Base-by-base conservation (phyloP, 768 basidiomycete species). In the Rhodosporidiobolus sp. region DNA sequence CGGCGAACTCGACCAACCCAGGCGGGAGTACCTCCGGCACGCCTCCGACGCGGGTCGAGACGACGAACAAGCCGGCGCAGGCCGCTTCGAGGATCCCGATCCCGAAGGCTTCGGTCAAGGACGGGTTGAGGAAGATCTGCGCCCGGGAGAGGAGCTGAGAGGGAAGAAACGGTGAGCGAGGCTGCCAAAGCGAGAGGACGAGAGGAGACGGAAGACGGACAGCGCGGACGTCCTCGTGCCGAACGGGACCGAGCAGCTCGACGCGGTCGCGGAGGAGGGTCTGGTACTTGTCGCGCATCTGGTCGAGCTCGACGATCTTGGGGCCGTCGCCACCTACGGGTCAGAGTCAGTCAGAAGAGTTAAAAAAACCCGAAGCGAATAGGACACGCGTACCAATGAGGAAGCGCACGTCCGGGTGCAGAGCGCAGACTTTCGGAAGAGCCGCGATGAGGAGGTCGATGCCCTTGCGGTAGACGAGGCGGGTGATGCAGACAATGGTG, bases 31-130 rank as follows among this genome's bases (percentile, higher is more conserved):
- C 90, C 80, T 98, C 96, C 0, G 95, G 92, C 0, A 97, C 91
- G 1, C 96, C 96, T 0, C 96, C 96, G 0, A 97, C 95, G 55
- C 88, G 87, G 0, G 96, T 98, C 53, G 89, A 89, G 60, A 98
- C 95, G 61, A 97, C 90, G 79, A 95, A 95, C 24, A 97, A 84
- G 2, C 96, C 95, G 0, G 92, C 88, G 74, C 91, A 94, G 0
- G 96, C 96, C 0, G 95, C 96, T 83, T 99, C 96, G 54, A 99
- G 86, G 74, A 95, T 94, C n/a, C 90, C 91, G 75, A 95, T 98
- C 0, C 96, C 95, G 76, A 98, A 99, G 0, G 96, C 87, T 80
- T 98, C 96, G 1, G 95, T 98, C 34, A 98, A 85, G 0, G 93
- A 94, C 0, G 96, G 94, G 78, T 94, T 96, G 84, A 99, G 84